Evolutionary conservation across 1,139 yeast genomes (phyloP), one percentile per base, ranked within the genome.

Genomic region (Magnusiomyces magnusii): DNA sequence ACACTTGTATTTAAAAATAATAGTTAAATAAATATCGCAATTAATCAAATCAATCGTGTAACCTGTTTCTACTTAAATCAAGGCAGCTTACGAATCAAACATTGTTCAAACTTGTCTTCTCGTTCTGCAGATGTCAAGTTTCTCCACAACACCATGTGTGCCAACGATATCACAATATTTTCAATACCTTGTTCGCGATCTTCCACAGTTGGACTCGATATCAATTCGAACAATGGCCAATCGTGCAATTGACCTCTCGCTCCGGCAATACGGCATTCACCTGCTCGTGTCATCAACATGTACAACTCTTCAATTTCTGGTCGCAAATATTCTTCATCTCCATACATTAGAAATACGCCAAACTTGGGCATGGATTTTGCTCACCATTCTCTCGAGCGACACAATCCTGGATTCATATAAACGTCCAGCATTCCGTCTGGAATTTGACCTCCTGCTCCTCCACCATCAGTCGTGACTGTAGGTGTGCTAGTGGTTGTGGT

Each of bases 291-390:
- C 7, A 69, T 53, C 2, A 59, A 50, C 41, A 58, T 50, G 27
- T 64, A 60, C 31, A 79, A 69, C 34, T 67, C 67, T 52, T 70
- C 73, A 44, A 78, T 73, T 47, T 77, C 79, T 0, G 65, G 61
- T 7, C 72, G 68, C 57, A 75, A 67, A 10, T 70, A 65, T 62
- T 79, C 82, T 31, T 71, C 70, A 19, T 67, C 68, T 3, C 82
- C 81, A 66, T 72, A 76, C n/a, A 70, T 65, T 9, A 78, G 56
- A 17, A 74, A 67, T 3, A 73, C 63, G 0, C 79, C 79, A 15
- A 68, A 67, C 17, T 63, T 62, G 0, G 81, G 81, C 41, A 76
- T 66, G 3, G 79, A 75, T 3, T 65, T 64, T n/a, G 67, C 60
- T 81, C 81, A 78, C 66, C 75, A 67, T 3, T 69, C 69, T 9